Evolutionary conservation across 2,329 filamentous ascomycete genomes (phyloP).

Genomic region (Fusarium drepaniforme): DNA sequence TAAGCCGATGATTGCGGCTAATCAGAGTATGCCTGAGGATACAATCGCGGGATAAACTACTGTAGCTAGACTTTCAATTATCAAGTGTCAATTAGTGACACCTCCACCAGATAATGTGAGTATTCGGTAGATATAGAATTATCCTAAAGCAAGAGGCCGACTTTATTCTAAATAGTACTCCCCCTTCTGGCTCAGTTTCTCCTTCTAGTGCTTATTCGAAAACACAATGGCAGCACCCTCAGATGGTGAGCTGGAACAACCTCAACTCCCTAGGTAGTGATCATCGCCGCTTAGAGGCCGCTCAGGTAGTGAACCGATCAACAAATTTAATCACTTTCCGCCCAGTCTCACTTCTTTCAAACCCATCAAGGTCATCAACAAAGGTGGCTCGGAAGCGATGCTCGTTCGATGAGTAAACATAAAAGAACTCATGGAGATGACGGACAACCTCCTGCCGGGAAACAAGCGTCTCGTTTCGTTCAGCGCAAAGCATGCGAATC

Average conservation of each 20-base stretch:
- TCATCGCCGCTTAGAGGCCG: neutral
- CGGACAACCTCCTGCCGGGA: conserved; percentile 33
- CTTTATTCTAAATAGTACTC: neutral
- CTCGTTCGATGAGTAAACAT: conserved; percentile 45
- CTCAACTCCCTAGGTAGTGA: neutral
- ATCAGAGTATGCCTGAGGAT: neutral
- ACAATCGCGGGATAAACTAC: neutral
- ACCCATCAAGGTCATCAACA: conserved; percentile 50
- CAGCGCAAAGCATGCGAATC: conserved; percentile 43
- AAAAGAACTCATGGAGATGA: conserved; percentile 38
- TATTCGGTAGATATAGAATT: too few relatives aligned
- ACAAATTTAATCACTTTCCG: conserved; percentile 46
- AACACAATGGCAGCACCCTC: neutral
- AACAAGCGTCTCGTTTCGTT: neutral
- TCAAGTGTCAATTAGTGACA: too few relatives aligned
- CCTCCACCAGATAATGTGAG: too few relatives aligned
- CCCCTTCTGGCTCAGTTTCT: neutral
- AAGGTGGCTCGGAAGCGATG: conserved; percentile 48
- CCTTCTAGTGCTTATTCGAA: neutral
- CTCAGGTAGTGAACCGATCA: conserved; percentile 31
- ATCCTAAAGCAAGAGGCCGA: too few relatives aligned
- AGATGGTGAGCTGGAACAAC: neutral
- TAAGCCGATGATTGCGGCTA: neutral
- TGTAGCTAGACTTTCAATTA: too few relatives aligned
- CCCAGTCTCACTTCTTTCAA: conserved; percentile 42